Evolutionary conservation across 495 filamentous ascomycete genomes (phyloP).

Genomic region (Sordaria brevicollis): DNA sequence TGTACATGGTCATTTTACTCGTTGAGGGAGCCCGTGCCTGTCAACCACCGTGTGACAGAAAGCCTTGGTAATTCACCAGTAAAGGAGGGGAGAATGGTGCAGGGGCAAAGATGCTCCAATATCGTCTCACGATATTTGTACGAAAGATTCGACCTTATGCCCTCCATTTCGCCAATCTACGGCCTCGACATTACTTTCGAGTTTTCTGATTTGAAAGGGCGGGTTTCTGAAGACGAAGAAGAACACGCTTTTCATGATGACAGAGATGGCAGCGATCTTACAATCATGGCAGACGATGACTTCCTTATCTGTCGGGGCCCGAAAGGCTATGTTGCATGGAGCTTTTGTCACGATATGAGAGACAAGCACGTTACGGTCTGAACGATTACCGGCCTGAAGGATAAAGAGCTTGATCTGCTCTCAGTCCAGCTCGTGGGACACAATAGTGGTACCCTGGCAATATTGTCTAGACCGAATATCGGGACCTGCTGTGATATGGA

Average conservation of each 20-base stretch:
- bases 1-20: background rate
- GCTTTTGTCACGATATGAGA: constrained; percentile 6
- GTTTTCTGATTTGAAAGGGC: background rate
- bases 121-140: background rate
- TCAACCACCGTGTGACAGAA: background rate
- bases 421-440: background rate
- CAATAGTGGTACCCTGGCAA: background rate
- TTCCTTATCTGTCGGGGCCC: background rate
- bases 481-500: background rate
- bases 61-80: background rate
- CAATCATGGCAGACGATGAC: background rate
- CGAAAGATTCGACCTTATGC: background rate
- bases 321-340: constrained; percentile 1
- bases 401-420: background rate
- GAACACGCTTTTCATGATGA: background rate
- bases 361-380: background rate
- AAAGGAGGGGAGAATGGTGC: background rate
- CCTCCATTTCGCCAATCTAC: background rate
- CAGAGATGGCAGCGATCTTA: background rate
- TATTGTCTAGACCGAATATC: background rate
- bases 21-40: background rate
- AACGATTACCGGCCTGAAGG: background rate
- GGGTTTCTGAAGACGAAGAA: background rate
- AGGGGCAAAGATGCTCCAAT: background rate
- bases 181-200: background rate